A percentile compares a stretch with the other conserved stretches of the same genome.
phyloP scores from a whole-genome alignment of 129 eudicot genomes.

The Pulicaria dysenterica region DNA sequence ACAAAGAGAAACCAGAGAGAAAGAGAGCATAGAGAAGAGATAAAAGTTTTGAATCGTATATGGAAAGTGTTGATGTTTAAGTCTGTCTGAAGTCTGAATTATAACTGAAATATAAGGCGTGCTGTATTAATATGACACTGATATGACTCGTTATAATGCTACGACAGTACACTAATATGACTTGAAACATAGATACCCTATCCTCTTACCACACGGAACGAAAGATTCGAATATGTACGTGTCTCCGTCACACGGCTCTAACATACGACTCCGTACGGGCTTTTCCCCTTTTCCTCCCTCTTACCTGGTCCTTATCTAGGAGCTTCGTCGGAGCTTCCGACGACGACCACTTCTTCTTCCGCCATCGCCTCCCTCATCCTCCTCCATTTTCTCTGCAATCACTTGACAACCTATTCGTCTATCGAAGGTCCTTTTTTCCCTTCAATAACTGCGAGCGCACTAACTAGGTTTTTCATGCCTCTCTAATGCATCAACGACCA shows the following conservation, averaged over 20 bases:
- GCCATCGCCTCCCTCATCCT: neutral
- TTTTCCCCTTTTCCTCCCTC: neutral
- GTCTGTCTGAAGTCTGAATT: too few relatives aligned
- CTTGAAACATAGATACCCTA: too few relatives aligned
- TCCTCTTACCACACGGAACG: too few relatives aligned
- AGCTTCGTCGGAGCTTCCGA: constrained; percentile 34
- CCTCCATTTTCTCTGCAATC: neutral
- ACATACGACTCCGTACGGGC: neutral
- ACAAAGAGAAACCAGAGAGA: too few relatives aligned
- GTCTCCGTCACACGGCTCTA: constrained; percentile 25
- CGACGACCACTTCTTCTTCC: constrained; percentile 7
- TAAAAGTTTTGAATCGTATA: too few relatives aligned
- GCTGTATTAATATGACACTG: too few relatives aligned
- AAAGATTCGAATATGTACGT: too few relatives aligned
- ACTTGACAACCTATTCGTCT: neutral
- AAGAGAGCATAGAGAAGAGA: too few relatives aligned
- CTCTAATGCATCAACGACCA: constrained; percentile 33
- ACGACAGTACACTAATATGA: too few relatives aligned
- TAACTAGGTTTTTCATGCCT: constrained; percentile 22
- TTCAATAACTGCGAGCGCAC: constrained; percentile 6
- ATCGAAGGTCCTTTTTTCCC: neutral
- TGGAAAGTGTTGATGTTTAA: too few relatives aligned
- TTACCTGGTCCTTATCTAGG: constrained; percentile 10
- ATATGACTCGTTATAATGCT: too few relatives aligned
- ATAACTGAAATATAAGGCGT: too few relatives aligned